Base-by-base conservation (phyloP, 371 early-diverging fungal genomes). In the Mitosporidium daphniae region DNA sequence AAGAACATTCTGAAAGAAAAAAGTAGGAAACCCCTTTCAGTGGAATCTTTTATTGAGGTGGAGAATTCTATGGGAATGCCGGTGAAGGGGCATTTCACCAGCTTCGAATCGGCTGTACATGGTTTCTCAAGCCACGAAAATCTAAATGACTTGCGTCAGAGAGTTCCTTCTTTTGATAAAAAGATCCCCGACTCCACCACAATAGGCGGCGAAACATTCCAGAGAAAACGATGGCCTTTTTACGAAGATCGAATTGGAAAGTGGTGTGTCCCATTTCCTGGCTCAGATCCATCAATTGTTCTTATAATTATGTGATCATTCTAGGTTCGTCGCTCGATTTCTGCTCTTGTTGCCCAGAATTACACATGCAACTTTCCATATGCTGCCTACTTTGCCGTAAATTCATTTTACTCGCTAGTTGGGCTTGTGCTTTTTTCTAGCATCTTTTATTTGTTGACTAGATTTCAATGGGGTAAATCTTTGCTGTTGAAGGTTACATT, bases 71-170 rank as follows among this genome's bases (percentile, higher is more conserved):
- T 30, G 10, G 42, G 42, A 35, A 56, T 3, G 45, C 39, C 0
- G 35, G 54, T 7, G 47, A 50, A 27, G 8, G 5, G 31, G 14
- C 34, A 40, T 31, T 21, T 15, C 24, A 44, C 26, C 3, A 37
- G 30, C 51, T 16, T 57, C 45, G n/a, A 33, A 38, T 16, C 45
- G 27, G 25, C 42, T 27, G 19, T 36, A 14, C 14, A 37, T 36
- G 29, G 28, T 26, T 8, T 29, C 31, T 23, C 39, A 37, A 30
- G 9, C 26, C 18, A 37, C 27, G 22, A n/a, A 25, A 16, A n/a
- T 7, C 20, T 20, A 20, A 7, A 7, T 20, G 6, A 7, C 6
- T 20, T 6, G 20, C 7, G 6, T 7, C 20, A n/a, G 20, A 20
- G 6, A 20, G 6, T 20, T n/a, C n/a, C n/a, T n/a, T n/a, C n/a